Conservation (phyloP, 805 yeast genomes). For the Ogataea henricii region DNA sequence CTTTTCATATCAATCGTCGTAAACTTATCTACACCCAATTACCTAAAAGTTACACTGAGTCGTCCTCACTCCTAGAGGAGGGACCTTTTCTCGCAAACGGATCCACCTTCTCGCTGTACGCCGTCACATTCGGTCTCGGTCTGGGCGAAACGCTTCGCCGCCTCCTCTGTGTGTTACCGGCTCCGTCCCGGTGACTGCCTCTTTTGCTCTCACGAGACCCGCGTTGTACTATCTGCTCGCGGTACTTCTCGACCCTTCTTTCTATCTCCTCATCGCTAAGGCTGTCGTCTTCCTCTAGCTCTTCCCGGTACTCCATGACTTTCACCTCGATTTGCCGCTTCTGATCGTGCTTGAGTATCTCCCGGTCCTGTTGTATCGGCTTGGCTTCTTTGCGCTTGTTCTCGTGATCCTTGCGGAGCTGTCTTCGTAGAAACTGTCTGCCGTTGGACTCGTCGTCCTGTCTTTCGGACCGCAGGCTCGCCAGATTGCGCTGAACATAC, state of each 20-base stretch:
- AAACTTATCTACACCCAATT: neutral
- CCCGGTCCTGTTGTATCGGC: slow-evolving; percentile 23
- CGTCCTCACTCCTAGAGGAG: too few species aligned
- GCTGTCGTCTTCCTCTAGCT: slow-evolving; percentile 48
- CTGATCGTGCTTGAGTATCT: slow-evolving; percentile 37
- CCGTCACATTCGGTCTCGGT: neutral
- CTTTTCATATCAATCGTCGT: neutral
- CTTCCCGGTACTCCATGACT: slow-evolving; percentile 53
- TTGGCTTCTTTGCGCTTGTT: slow-evolving; percentile 18
- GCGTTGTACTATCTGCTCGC: slow-evolving; percentile 21
- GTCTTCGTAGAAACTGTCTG: slow-evolving; percentile 42
- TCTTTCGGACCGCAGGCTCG: slow-evolving; percentile 26
- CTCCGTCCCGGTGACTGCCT: slow-evolving; percentile 3
- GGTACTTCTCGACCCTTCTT: slow-evolving; percentile 29
- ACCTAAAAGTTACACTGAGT: neutral
- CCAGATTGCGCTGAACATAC: slow-evolving; percentile 49
- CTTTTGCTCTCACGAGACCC: neutral
- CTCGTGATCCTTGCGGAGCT: slow-evolving; percentile 19
- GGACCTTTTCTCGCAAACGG: slow-evolving; percentile 19
- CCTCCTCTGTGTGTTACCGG: neutral
- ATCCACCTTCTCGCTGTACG: slow-evolving; percentile 22
- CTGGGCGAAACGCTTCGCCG: slow-evolving; percentile 11
- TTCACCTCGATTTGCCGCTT: slow-evolving; percentile 45
- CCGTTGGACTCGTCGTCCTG: slow-evolving; percentile 32
- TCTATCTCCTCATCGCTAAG: slow-evolving; percentile 41